Percentiles rank a stretch among this genome's conserved stretches.
phyloP scores from a whole-genome alignment of 805 yeast species.

The Wickerhamiella vanderwaltii region DNA sequence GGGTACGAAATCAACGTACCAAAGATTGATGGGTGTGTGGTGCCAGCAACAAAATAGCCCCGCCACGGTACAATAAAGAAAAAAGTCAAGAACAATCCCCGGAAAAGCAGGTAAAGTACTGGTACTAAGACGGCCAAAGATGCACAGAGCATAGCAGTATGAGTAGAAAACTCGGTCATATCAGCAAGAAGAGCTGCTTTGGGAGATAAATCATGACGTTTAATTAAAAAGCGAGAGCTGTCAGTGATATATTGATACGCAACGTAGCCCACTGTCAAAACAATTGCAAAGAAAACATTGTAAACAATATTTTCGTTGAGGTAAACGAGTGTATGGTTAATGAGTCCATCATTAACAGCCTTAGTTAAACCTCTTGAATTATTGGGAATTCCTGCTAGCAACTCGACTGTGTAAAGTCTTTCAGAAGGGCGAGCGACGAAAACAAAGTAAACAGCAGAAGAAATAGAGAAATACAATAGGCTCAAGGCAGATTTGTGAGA shows the following conservation, averaged over 20 bases:
- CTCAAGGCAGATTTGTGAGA: not conserved
- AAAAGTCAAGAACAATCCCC: not conserved
- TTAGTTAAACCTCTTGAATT: conserved; percentile 1
- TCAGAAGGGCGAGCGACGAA: conserved; percentile 1
- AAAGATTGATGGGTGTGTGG: conserved; percentile 4
- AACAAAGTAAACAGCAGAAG: not conserved
- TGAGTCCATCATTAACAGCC: not conserved
- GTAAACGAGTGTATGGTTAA: conserved; percentile 6
- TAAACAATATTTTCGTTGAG: conserved; percentile 6
- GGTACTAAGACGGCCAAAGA: conserved; percentile 5
- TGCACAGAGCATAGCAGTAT: not conserved
- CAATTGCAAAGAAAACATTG: not conserved
- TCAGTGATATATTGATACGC: not conserved
- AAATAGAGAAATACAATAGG: not conserved
- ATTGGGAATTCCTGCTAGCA: conserved; percentile 3
- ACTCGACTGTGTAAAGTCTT: not conserved
- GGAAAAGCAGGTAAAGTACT: conserved; percentile 8
- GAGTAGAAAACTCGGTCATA: not conserved
- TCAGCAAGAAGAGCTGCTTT: not conserved
- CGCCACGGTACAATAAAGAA: not conserved
- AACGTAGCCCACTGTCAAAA: not conserved
- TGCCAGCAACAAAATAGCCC: conserved; percentile 8
- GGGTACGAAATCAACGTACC: not conserved
- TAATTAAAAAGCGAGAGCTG: not conserved
- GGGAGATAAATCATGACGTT: not conserved